Evolutionary conservation across 176 grass and related monocot species (phyloP), one percentile per base, ranked within the genome.

Genomic region (Dendrocalamus sinicus): DNA sequence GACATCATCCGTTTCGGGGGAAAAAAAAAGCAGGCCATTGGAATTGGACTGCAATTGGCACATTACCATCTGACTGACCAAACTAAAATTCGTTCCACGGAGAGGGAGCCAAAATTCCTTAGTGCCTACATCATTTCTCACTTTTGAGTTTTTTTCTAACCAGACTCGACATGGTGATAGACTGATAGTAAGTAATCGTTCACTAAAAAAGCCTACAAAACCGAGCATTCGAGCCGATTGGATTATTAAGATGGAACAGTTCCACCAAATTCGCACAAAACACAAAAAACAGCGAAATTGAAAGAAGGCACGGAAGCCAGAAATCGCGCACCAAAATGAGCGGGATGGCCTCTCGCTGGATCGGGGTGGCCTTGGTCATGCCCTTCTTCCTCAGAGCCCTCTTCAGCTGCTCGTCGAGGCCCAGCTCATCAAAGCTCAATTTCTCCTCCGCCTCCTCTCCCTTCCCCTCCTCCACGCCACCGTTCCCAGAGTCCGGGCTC

Each of bases 291-390:
- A 69, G 28, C 13, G 37, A 60, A 70, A 85, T 1, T 22, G 44
- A 39, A 72, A 81, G 41, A 51, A 54, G 67, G 17, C 9, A 80
- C 0, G 12, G 12, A 6, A 26, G 6, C 37, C 11, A 79, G 43
- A 75, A 58, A 72, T 23, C 20, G 47, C 85, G 46, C 40, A 98
- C 95, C 91, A 98, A 68, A 24, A 95, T 95, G 51, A 93, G 91
- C 28, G 95, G 95, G 80, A 98, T 90, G n/a, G 93, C 93, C 70
- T 93, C 91, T 32, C 85, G 79, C 76, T 98, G 95, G 81, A 98
- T 98, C 2, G 89, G 93, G 72, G 93, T 95, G 37, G 89, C 82
- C 28, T 80, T 79, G 60, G 74, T 32, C 73, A 98, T 78, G 46
- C 87, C 88, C 79, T 93, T 92, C 91, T 98, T 98, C 88, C 89